These are phyloP conservation scores for Dissophora globulifera DNA, from an alignment of 192 early-diverging fungal genomes.

Conservation along the genomic window DNA sequence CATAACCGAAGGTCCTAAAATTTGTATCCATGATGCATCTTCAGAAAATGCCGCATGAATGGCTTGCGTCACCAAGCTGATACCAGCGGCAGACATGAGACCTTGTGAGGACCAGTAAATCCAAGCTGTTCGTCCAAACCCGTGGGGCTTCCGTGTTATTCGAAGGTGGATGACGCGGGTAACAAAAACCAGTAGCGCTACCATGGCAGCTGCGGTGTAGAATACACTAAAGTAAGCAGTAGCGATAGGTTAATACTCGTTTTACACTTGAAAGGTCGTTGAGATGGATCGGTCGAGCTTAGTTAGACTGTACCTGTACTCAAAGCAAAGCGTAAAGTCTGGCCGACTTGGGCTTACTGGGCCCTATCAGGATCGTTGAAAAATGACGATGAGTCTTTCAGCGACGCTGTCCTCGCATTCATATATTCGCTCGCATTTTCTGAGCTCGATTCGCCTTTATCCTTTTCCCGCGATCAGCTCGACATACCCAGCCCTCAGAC, in stretches of 20 bases:
- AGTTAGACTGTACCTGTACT: conserved; percentile 53
- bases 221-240: neutral
- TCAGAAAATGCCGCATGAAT: neutral
- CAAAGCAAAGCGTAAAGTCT: conserved; percentile 42
- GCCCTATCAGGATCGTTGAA: conserved; percentile 18
- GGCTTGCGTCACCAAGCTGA: conserved; percentile 6
- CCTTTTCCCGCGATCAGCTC: neutral
- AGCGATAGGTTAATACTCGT: too few relatives aligned
- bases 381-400: neutral
- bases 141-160: conserved; percentile 8
- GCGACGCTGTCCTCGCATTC: too few relatives aligned
- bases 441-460: too few relatives aligned
- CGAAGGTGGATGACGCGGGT: conserved; percentile 11
- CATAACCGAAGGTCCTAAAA: conserved; percentile 4
- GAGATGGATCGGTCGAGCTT: too few relatives aligned
- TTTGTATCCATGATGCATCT: neutral
- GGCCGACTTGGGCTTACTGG: conserved; percentile 17
- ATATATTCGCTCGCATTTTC: neutral
- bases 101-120: conserved; percentile 38
- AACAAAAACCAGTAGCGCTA: neutral
- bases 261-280: too few relatives aligned
- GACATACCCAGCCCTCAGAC: conserved; percentile 28
- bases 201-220: neutral
- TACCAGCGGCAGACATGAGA: neutral
- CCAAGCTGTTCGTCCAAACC: conserved; percentile 30